Percentiles rank a stretch among this genome's conserved stretches.
phyloP scores from a whole-genome alignment of 129 eudicot species.

The Chrysanthemum lavandulifolium region DNA sequence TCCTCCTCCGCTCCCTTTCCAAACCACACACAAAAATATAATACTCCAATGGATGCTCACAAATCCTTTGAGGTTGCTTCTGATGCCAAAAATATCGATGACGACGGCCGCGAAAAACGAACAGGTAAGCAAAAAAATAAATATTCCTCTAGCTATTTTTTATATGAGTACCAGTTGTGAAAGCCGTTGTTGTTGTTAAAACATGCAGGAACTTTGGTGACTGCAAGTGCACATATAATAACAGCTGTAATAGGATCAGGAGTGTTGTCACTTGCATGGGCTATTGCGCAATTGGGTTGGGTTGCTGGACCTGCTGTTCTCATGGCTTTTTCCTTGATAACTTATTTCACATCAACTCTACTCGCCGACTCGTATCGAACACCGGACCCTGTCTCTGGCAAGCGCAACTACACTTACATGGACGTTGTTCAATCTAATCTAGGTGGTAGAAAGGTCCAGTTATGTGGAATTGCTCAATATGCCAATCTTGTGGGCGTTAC shows the following conservation, averaged over 20 bases:
- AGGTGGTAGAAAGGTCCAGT: slow-evolving; percentile 73
- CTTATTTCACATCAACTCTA: slow-evolving; percentile 74
- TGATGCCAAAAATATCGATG: slow-evolving; percentile 52
- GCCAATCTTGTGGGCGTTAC: slow-evolving; percentile 60
- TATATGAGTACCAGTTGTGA: neutral
- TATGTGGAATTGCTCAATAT: slow-evolving; percentile 89
- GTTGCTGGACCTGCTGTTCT: slow-evolving; percentile 70
- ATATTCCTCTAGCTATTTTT: neutral
- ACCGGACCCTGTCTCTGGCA: slow-evolving; percentile 67
- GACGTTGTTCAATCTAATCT: slow-evolving; percentile 72
- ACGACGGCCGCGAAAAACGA: slow-evolving; percentile 70
- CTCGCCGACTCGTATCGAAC: slow-evolving; percentile 73
- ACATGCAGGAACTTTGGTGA: slow-evolving; percentile 48
- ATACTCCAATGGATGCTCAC: neutral
- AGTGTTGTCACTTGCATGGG: slow-evolving; percentile 86
- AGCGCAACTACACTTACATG: slow-evolving; percentile 83
- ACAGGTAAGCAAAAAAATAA: slow-evolving; percentile 41
- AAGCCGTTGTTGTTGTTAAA: neutral
- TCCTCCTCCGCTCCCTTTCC: slow-evolving; percentile 6
- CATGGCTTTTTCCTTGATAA: slow-evolving; percentile 60
- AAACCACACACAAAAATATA: neutral
- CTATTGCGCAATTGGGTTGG: slow-evolving; percentile 92
- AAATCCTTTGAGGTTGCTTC: slow-evolving; percentile 14
- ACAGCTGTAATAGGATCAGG: slow-evolving; percentile 99
- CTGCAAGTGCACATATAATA: slow-evolving; percentile 88